phyloP scores from a whole-genome alignment of 2,329 filamentous ascomycete genomes.

The Talaromyces sp. region DNA sequence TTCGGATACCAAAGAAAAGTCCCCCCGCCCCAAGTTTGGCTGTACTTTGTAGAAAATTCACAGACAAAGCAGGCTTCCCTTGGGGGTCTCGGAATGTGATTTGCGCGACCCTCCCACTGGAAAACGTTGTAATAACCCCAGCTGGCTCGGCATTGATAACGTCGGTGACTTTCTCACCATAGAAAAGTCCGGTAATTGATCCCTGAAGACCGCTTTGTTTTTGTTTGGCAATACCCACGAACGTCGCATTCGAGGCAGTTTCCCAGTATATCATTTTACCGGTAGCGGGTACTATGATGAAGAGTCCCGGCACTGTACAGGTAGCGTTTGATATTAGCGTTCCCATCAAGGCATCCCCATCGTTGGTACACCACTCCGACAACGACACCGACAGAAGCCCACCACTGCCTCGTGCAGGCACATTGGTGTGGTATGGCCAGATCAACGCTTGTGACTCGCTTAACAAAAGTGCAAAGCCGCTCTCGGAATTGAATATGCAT shows the following conservation, averaged over 20 bases:
- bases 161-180: conserved; percentile 72
- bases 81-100: conserved; percentile 81
- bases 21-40: conserved; percentile 58
- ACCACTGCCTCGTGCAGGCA: conserved; percentile 28
- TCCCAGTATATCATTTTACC: conserved; percentile 95
- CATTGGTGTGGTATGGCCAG: conserved; percentile 71
- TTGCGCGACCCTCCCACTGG: conserved; percentile 80
- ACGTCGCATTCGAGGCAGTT: conserved; percentile 83
- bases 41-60: conserved; percentile 65
- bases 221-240: conserved; percentile 76
- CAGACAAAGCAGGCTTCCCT: conserved; percentile 75
- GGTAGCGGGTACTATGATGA: conserved; percentile 77
- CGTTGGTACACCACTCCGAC: conserved; percentile 63
- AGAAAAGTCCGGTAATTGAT: conserved; percentile 67
- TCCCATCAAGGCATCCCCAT: conserved; percentile 75
- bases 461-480: conserved; percentile 73
- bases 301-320: conserved; percentile 76
- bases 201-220: conserved; percentile 77
- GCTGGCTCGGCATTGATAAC: conserved; percentile 81
- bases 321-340: conserved; percentile 74
- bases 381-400: conserved; percentile 78
- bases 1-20: conserved; percentile 76
- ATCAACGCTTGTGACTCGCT: conserved; percentile 79
- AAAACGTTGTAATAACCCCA: conserved; percentile 81
- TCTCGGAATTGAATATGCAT: conserved; percentile 62